Base-by-base conservation (phyloP, 495 filamentous ascomycete species). In the Aspergillus steynii region DNA sequence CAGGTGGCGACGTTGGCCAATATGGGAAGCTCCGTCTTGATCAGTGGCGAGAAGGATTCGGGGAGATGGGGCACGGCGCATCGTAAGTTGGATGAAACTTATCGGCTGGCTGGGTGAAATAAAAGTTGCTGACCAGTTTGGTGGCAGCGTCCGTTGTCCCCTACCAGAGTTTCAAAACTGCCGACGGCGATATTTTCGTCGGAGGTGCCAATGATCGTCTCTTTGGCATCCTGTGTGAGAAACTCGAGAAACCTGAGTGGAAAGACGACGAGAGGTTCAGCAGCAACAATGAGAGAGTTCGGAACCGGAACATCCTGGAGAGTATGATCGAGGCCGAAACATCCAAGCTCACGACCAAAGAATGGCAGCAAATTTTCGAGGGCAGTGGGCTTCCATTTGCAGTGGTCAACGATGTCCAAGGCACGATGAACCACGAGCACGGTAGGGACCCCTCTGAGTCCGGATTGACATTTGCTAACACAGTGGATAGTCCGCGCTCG, bases 41-140 rank as follows among this genome's bases (percentile, higher is more conserved):
- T 99, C 55, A 96, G 90, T 67, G 93, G 93, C 7, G 74, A 97
- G 71, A 88, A 87, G 61, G 94, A 97, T 75, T 83, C 85, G 0
- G 94, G 95, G 0, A 82, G 95, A 55, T 96, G 93, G 91, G 95
- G 95, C 5, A 99, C 95, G 9, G 93, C 93, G 50, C 95, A 99
- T 81, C 94, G 90, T 92, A 80, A 74, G 88, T 80, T 27, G 8
- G 12, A 34, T 34, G 5, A 34, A 9, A 9, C 6, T 1, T 52
- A 10, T 29, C 25, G 4, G 12, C 29, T 52, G 3, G 5, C 6
- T 29, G 14, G 25, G 12, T 15, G 27, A 14, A 52, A 28, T 26
- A 25, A 29, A 34, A 34, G 1, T 34, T 5, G 31, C 31, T 34
- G 31, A 34, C 31, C 20, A 20, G 9, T 7, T 34, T 34, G 31